phyloP scores from a whole-genome alignment of 208 protist genomes.

The Angomonas ambiguus region DNA sequence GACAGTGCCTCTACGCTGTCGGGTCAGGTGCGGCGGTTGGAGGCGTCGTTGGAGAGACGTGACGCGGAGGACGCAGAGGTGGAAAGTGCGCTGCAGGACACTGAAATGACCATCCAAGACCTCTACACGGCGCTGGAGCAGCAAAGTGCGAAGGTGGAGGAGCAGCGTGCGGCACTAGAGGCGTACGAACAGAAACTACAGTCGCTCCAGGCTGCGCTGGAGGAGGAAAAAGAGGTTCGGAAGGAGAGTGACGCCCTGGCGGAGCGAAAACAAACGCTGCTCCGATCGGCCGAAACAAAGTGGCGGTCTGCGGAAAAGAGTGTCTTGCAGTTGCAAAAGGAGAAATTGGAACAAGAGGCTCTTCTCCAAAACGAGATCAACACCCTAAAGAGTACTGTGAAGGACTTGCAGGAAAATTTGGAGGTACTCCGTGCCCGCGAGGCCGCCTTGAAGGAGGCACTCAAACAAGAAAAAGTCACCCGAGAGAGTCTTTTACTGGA shows the following conservation, averaged over 20 bases:
- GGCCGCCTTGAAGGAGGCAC: constrained; percentile 1
- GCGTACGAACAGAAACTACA: constrained; percentile 5
- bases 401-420: not conserved
- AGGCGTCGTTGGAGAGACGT: constrained; percentile 43
- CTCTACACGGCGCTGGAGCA: constrained; percentile 44
- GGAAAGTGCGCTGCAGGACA: constrained; percentile 44
- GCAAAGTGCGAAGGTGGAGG: constrained; percentile 5
- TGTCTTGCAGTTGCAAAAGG: not conserved
- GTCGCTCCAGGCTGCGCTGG: not conserved
- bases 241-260: constrained; percentile 3
- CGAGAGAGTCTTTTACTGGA: constrained; percentile 4
- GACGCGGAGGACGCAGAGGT: constrained; percentile 31
- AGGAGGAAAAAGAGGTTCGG: constrained; percentile 9
- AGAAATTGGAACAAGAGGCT: not conserved
- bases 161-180: not conserved
- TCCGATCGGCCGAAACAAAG: not conserved
- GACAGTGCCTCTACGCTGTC: constrained; percentile 13
- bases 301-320: constrained; percentile 5
- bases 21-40: constrained; percentile 24
- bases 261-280: not conserved
- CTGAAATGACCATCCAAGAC: constrained; percentile 46
- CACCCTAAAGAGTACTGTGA: not conserved
- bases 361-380: not conserved
- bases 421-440: not conserved
- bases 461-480: constrained; percentile 7